phyloP scores from a whole-genome alignment of 805 yeast species.

The Kodamaea neixiangensis region DNA sequence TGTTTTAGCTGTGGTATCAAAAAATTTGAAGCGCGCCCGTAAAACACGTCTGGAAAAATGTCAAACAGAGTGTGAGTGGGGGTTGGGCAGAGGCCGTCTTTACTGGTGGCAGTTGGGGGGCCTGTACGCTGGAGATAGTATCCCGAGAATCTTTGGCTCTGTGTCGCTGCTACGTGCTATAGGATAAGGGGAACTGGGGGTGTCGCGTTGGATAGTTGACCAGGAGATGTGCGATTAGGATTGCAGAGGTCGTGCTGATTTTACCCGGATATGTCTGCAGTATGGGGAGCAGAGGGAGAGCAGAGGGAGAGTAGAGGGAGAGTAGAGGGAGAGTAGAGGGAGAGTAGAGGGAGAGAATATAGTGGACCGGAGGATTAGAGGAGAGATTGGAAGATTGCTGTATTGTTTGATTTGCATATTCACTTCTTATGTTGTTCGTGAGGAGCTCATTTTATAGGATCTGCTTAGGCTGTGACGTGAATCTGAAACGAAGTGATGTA shows the following conservation, averaged over 20 bases:
- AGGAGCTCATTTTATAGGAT: too few species aligned
- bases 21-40: neutral
- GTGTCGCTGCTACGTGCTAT: neutral
- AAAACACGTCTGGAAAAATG: constrained; percentile 7
- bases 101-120: too few species aligned
- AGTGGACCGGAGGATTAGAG: too few species aligned
- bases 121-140: neutral
- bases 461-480: too few species aligned
- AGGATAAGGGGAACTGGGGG: neutral
- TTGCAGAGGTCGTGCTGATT: neutral
- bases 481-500: neutral
- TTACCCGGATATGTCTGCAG: neutral
- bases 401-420: too few species aligned
- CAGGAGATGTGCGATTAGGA: constrained; percentile 1
- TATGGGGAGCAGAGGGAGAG: neutral
- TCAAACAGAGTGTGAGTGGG: neutral
- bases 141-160: neutral
- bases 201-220: neutral
- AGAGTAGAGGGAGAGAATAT: too few species aligned
- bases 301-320: neutral
- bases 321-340: neutral
- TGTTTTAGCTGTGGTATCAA: constrained; percentile 3
- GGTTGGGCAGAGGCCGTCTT: neutral
- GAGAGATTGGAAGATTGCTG: too few species aligned
- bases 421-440: too few species aligned